Percentiles rank a stretch among this genome's conserved stretches.
These are phyloP conservation scores for Musa acuminata DNA, from an alignment of 176 grass and related monocot species.

Conservation along the genomic window DNA sequence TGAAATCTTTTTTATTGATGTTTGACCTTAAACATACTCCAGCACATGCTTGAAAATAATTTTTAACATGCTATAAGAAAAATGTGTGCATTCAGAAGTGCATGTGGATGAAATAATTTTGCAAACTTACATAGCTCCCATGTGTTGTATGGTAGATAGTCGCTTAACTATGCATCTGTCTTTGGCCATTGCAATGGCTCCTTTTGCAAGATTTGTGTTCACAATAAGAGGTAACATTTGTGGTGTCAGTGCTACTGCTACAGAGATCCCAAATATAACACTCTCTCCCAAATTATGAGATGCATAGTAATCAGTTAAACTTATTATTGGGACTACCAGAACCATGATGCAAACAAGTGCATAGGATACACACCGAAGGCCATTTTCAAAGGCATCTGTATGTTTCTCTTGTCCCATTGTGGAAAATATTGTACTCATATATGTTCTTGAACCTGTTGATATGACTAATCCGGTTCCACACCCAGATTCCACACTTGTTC, in stretches of 20 bases:
- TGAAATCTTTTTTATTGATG: too few relatives aligned
- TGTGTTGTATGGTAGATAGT: constrained; percentile 33
- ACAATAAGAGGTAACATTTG: constrained; percentile 45
- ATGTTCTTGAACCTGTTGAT: constrained; percentile 32
- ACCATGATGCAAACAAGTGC: constrained; percentile 34
- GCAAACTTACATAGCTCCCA: constrained; percentile 40
- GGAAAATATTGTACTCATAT: constrained; percentile 35
- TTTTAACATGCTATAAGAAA: too few relatives aligned
- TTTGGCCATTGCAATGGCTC: constrained; percentile 33
- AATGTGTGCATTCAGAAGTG: too few relatives aligned
- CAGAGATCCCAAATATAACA: constrained; percentile 33
- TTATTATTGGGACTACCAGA: constrained; percentile 21
- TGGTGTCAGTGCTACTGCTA: constrained; percentile 33
- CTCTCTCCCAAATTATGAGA: constrained; percentile 26
- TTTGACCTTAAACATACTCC: too few relatives aligned
- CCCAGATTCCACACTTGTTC: constrained; percentile 34
- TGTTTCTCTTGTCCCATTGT: constrained; percentile 23
- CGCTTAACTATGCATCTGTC: constrained; percentile 39
- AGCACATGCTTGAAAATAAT: too few relatives aligned
- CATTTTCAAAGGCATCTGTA: constrained; percentile 28
- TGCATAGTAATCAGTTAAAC: constrained; percentile 23
- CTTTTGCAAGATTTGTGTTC: constrained; percentile 38
- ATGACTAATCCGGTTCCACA: constrained; percentile 32
- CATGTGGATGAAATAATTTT: background rate
- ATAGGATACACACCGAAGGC: constrained; percentile 26